Conservation (phyloP, 1,139 yeast genomes). For the Saccharomycopsis crataegensis region DNA sequence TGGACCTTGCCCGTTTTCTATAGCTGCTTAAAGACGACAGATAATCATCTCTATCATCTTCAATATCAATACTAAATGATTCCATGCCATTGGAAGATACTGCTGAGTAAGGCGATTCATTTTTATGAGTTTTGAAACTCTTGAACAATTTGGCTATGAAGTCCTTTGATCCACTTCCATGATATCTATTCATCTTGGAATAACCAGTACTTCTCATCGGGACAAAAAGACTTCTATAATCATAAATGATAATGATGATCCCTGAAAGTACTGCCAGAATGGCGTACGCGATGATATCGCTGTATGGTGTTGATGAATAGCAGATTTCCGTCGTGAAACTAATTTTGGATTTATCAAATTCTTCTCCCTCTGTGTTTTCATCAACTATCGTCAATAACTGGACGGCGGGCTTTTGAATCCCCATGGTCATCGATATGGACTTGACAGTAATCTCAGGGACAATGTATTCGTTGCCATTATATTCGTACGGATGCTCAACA, state of each 20-base stretch:
- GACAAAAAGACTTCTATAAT: background rate
- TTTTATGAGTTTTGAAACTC: background rate
- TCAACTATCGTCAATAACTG: slow-evolving; percentile 69
- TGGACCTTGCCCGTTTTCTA: slow-evolving; percentile 3
- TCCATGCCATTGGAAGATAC: slow-evolving; percentile 1
- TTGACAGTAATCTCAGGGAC: slow-evolving; percentile 77
- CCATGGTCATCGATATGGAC: slow-evolving; percentile 89
- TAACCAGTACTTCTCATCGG: slow-evolving; percentile 8
- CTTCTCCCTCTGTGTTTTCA: slow-evolving; percentile 20
- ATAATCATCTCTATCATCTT: slow-evolving; percentile 5
- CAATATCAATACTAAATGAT: slow-evolving; percentile 10
- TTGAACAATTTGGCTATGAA: background rate
- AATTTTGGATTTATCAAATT: slow-evolving; percentile 1
- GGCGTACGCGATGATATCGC: slow-evolving; percentile 39
- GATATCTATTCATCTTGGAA: background rate
- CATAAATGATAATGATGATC: slow-evolving; percentile 9
- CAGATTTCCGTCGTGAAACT: slow-evolving; percentile 47
- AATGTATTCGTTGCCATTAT: slow-evolving; percentile 12
- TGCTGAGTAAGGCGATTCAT: slow-evolving; percentile 9
- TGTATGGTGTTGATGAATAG: slow-evolving; percentile 63
- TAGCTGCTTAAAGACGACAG: background rate
- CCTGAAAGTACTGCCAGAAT: slow-evolving; percentile 20
- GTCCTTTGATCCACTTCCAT: too few relatives aligned
- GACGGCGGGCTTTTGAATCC: slow-evolving; percentile 75
- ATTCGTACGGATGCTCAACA: slow-evolving; percentile 46